phyloP scores from a whole-genome alignment of 306 rosid species.

The Pyrus betulifolia region DNA sequence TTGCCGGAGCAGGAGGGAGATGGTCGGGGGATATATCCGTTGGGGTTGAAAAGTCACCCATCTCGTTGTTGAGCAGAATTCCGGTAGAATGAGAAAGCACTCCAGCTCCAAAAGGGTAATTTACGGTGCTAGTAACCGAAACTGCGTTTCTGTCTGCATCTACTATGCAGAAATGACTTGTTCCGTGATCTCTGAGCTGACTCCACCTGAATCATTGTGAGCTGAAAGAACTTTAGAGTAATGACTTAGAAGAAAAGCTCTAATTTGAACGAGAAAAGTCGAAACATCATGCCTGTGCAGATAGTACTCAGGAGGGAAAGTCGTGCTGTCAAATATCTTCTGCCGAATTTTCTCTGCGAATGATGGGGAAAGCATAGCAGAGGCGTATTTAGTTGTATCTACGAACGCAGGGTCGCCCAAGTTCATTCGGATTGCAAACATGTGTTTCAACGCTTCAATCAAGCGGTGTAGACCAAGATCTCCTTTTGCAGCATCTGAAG shows the following conservation, averaged over 20 bases:
- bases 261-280: constrained; percentile 6
- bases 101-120: constrained; percentile 60
- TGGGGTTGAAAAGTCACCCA: constrained; percentile 82
- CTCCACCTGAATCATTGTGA: constrained; percentile 56
- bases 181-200: constrained; percentile 91
- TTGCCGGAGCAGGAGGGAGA: constrained; percentile 86
- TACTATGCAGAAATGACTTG: constrained; percentile 86
- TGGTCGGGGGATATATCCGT: constrained; percentile 44
- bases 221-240: not conserved
- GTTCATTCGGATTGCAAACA: constrained; percentile 73
- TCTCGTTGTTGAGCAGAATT: constrained; percentile 73
- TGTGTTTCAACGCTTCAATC: constrained; percentile 81
- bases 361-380: constrained; percentile 64
- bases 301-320: constrained; percentile 84
- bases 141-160: constrained; percentile 88
- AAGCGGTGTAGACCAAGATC: constrained; percentile 71
- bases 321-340: constrained; percentile 68
- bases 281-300: constrained; percentile 42
- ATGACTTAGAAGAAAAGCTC: constrained; percentile 2
- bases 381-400: constrained; percentile 24
- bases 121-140: constrained; percentile 66
- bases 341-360: constrained; percentile 55
- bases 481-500: constrained; percentile 55
- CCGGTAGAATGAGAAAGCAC: constrained; percentile 82
- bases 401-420: constrained; percentile 83